These are phyloP conservation scores for Leptosphaerulina australis DNA, from an alignment of 2,329 filamentous ascomycete species.

Conservation along the genomic window DNA sequence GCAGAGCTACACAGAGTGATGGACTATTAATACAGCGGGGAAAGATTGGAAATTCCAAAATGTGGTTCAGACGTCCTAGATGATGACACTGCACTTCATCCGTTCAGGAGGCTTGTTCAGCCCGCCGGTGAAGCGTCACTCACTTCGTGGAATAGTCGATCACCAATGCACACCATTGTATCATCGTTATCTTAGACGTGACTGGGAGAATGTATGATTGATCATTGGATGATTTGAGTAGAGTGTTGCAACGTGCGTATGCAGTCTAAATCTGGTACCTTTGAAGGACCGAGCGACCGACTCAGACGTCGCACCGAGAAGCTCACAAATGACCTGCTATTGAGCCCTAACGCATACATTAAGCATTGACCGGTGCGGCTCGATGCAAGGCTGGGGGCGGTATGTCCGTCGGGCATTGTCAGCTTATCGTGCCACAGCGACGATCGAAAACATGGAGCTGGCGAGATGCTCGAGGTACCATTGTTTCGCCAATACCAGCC, in stretches of 20 bases:
- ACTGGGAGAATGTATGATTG: not conserved
- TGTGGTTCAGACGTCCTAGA: not conserved
- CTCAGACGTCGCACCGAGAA: slow-evolving; percentile 9
- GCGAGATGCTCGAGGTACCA: not conserved
- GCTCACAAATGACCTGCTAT: not conserved
- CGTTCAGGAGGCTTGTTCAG: not conserved
- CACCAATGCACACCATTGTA: not conserved
- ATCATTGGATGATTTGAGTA: slow-evolving; percentile 4
- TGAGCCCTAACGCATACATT: not conserved
- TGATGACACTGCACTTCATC: slow-evolving; percentile 1
- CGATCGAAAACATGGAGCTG: slow-evolving; percentile 2
- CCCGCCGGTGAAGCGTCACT: slow-evolving; percentile 9
- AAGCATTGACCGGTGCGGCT: slow-evolving; percentile 10
- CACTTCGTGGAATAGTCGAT: not conserved
- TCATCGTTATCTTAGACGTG: not conserved
- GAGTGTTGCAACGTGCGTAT: slow-evolving; percentile 1
- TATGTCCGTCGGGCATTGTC: slow-evolving; percentile 10
- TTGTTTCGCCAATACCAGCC: not conserved
- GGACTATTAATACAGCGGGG: no score
- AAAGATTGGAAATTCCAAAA: no score
- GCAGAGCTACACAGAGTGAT: no score
- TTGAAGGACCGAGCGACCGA: slow-evolving; percentile 1
- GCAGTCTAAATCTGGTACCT: not conserved
- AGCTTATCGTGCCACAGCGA: slow-evolving; percentile 16
- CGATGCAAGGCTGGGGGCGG: slow-evolving; percentile 16